These are phyloP conservation scores for Septoria petroselini DNA, from an alignment of 2,329 filamentous ascomycete genomes.

Conservation along the genomic window DNA sequence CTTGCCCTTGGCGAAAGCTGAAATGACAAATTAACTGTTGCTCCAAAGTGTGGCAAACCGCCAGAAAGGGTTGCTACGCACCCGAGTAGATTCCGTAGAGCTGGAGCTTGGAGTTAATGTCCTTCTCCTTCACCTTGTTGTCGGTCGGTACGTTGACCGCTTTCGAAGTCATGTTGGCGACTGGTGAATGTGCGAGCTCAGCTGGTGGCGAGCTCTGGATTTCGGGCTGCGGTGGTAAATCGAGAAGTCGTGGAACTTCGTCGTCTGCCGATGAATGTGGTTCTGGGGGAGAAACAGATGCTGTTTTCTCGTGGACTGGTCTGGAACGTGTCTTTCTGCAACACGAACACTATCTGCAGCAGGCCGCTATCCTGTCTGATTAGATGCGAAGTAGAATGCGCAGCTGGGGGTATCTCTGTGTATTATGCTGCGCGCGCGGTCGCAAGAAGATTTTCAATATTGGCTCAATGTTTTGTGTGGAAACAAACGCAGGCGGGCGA, in stretches of 20 bases:
- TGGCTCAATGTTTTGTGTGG: constrained; percentile 1
- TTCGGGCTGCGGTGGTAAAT: not conserved
- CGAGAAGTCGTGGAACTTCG: not conserved
- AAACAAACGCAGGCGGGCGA: not conserved
- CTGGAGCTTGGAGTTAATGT: constrained; percentile 92
- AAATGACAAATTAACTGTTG: constrained; percentile 6
- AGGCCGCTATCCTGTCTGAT: constrained; percentile 11
- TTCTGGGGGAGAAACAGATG: not conserved
- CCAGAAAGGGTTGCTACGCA: not conserved
- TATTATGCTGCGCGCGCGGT: constrained; percentile 12
- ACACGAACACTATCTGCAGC: constrained; percentile 11
- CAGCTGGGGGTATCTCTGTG: constrained; percentile 12
- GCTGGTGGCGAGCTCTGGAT: not conserved
- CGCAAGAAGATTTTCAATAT: not conserved
- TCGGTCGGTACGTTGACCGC: constrained; percentile 72
- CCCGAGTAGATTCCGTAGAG: constrained; percentile 78
- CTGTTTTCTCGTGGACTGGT: not conserved
- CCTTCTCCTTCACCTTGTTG: constrained; percentile 70
- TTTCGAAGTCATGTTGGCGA: constrained; percentile 33
- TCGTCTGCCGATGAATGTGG: not conserved
- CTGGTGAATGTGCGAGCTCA: not conserved
- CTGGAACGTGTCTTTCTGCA: constrained; percentile 4
- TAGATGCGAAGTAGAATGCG: constrained; percentile 11
- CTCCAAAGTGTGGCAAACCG: not conserved
- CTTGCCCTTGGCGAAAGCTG: constrained; percentile 83